Percentiles rank a stretch among this genome's conserved stretches.
Conservation (phyloP, 345 rosid genomes). For the Erysimum cheiranthoides region DNA sequence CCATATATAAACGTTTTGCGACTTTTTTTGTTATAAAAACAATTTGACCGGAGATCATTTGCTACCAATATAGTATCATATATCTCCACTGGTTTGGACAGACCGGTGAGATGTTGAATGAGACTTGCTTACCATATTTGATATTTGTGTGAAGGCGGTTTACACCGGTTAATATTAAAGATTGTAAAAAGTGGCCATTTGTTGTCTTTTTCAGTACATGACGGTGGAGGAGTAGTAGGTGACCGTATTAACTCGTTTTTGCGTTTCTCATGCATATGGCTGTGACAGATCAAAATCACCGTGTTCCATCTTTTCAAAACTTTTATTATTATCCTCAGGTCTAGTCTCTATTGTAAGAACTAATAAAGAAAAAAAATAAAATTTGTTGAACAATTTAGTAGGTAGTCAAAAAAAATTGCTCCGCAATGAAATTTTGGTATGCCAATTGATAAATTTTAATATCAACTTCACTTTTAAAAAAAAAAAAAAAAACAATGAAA, state of each 20-base stretch:
- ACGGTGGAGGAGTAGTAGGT: conserved; percentile 31
- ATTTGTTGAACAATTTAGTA: neutral
- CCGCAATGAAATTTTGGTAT: too few relatives aligned
- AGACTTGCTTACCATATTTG: neutral
- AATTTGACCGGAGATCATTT: neutral
- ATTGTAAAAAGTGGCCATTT: conserved; percentile 4
- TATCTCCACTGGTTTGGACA: conserved; percentile 5
- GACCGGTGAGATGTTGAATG: conserved; percentile 11
- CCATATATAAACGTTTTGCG: neutral
- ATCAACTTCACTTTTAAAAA: too few relatives aligned
- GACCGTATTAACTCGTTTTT: conserved; percentile 31
- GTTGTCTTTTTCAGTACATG: conserved; percentile 29
- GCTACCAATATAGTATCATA: neutral
- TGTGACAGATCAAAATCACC: conserved; percentile 32
- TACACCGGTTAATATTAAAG: conserved; percentile 8
- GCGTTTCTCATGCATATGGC: conserved; percentile 25
- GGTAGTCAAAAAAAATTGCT: too few relatives aligned
- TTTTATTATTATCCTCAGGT: neutral
- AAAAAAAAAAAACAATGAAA: too few relatives aligned
- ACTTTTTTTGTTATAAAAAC: neutral
- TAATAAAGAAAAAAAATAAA: neutral
- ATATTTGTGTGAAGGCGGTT: neutral
- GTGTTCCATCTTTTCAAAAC: neutral
- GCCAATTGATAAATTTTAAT: too few relatives aligned
- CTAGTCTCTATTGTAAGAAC: neutral